A percentile compares a stretch with the other conserved stretches of the same genome.
Conservation (phyloP, 2,329 filamentous ascomycete species). For the Paraconiothyrium sp. region DNA sequence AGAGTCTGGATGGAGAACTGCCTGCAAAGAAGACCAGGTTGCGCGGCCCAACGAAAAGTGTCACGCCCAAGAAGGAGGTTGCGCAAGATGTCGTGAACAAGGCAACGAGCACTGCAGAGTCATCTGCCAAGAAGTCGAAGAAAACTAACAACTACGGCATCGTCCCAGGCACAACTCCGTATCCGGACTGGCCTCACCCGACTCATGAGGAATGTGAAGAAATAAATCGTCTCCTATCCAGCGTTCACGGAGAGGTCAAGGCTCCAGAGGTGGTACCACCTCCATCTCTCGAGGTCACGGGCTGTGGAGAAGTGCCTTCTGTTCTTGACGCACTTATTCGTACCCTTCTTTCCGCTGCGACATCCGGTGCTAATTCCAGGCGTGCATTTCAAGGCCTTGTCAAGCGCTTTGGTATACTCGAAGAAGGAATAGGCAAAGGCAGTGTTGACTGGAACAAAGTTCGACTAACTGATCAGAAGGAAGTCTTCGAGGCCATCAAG, state of each 20-base stretch:
- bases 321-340: conserved; percentile 71
- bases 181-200: conserved; percentile 71
- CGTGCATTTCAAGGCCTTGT: conserved; percentile 73
- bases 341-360: conserved; percentile 70
- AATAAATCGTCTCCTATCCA: conserved; percentile 72
- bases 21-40: conserved; percentile 32
- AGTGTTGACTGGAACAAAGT: conserved; percentile 81
- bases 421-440: conserved; percentile 71
- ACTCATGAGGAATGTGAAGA: conserved; percentile 74
- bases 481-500: conserved; percentile 75
- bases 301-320: conserved; percentile 73
- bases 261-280: conserved; percentile 73
- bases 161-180: conserved; percentile 67
- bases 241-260: conserved; percentile 70
- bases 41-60: conserved; percentile 17
- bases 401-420: conserved; percentile 68
- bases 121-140: conserved; percentile 51
- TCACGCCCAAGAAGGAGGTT: conserved; percentile 27
- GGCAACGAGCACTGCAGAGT: conserved; percentile 35
- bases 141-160: conserved; percentile 57
- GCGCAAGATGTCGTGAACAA: conserved; percentile 38
- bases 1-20: conserved; percentile 20
- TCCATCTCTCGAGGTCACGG: conserved; percentile 75
- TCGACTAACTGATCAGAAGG: conserved; percentile 64
- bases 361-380: conserved; percentile 68